These are phyloP conservation scores for Pythium volutum DNA, from an alignment of 352 stramenopile species.

Conservation along the genomic window DNA sequence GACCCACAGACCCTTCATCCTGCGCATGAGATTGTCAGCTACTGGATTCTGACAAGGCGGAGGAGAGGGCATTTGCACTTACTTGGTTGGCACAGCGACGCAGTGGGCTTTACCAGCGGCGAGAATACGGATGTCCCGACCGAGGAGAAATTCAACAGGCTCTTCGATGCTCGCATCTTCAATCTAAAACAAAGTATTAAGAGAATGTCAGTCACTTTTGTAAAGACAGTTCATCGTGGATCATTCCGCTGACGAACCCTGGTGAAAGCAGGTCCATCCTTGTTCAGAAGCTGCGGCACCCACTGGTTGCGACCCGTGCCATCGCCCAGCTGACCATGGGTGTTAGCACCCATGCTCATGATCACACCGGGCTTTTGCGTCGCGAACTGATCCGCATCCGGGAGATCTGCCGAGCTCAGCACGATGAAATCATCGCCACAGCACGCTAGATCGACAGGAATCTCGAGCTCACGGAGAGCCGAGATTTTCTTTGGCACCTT, in stretches of 20 bases:
- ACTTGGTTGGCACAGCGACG: constrained; percentile 52
- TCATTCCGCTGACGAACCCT: constrained; percentile 26
- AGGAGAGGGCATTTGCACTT: neutral
- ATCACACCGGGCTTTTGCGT: constrained; percentile 71
- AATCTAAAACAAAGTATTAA: constrained; percentile 7
- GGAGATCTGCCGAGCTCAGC: constrained; percentile 62
- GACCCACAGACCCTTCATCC: constrained; percentile 65
- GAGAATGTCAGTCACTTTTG: neutral
- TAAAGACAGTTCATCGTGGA: neutral
- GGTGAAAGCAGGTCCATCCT: constrained; percentile 54
- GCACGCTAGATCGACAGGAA: constrained; percentile 54
- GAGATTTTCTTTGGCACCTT: constrained; percentile 86
- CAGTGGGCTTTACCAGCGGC: constrained; percentile 59
- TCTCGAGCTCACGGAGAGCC: constrained; percentile 70
- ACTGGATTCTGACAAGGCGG: neutral
- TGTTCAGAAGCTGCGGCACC: constrained; percentile 77
- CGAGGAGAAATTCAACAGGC: constrained; percentile 65
- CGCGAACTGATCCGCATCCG: constrained; percentile 75
- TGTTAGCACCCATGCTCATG: constrained; percentile 80
- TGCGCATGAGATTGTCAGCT: constrained; percentile 12
- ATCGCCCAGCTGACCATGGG: constrained; percentile 64
- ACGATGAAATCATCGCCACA: constrained; percentile 71
- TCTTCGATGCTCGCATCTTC: constrained; percentile 62
- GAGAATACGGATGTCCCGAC: constrained; percentile 60
- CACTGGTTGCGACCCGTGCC: constrained; percentile 76